phyloP scores from a whole-genome alignment of 371 early-diverging fungal species.

The Blakeslea trispora region DNA sequence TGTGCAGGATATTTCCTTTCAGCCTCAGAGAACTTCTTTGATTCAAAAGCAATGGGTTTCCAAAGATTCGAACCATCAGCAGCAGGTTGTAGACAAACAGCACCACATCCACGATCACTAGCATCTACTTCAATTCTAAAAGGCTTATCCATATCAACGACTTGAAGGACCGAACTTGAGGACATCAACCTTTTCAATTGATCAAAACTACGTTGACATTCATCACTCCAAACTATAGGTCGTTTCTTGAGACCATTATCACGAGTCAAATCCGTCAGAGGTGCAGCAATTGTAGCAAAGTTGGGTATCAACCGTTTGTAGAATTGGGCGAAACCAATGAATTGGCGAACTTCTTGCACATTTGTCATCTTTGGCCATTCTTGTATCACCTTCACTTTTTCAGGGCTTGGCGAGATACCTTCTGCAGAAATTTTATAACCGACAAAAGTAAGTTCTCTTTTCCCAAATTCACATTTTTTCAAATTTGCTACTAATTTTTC shows the following conservation, averaged over 20 bases:
- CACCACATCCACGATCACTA: slow-evolving; percentile 1
- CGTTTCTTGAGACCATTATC: slow-evolving; percentile 26
- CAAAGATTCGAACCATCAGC: neutral
- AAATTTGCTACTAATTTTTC: slow-evolving; percentile 37
- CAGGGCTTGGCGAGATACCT: slow-evolving; percentile 30
- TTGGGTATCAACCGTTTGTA: slow-evolving; percentile 36
- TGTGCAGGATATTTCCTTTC: slow-evolving; percentile 36
- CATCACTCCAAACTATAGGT: slow-evolving; percentile 18
- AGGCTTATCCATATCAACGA: neutral
- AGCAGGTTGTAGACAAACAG: neutral
- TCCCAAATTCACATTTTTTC: slow-evolving; percentile 55
- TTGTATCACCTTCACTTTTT: slow-evolving; percentile 34
- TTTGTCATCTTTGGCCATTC: slow-evolving; percentile 41
- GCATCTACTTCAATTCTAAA: slow-evolving; percentile 4
- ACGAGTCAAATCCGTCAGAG: slow-evolving; percentile 40
- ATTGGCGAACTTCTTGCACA: slow-evolving; percentile 36
- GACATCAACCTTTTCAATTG: neutral
- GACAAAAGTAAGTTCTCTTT: slow-evolving; percentile 37
- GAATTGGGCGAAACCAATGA: slow-evolving; percentile 34
- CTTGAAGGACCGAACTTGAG: neutral
- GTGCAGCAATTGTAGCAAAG: slow-evolving; percentile 35
- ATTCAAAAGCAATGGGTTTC: slow-evolving; percentile 18
- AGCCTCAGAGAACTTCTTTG: slow-evolving; percentile 28
- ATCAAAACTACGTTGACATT: slow-evolving; percentile 14
- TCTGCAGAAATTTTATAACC: slow-evolving; percentile 36